Conservation (phyloP, 345 rosid genomes). For the Eucalyptus microcorys region DNA sequence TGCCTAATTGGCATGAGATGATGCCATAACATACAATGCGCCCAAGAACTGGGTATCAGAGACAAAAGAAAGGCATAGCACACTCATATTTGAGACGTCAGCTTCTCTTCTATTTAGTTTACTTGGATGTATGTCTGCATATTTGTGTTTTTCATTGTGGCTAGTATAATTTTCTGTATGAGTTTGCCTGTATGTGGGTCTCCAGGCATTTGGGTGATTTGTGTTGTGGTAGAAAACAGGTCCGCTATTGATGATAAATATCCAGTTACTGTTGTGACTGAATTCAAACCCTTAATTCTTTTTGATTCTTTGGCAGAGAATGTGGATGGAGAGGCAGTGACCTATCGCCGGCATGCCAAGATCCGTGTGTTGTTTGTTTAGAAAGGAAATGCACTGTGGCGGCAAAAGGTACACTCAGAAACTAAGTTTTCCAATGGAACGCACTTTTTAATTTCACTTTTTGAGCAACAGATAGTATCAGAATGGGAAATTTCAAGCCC, state of each 20-base stretch:
- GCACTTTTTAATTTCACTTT: background rate
- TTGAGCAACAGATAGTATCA: background rate
- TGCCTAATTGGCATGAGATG: background rate
- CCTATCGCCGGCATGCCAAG: constrained; percentile 36
- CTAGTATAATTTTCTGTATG: background rate
- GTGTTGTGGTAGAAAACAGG: background rate
- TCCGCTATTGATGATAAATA: background rate
- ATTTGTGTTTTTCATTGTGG: background rate
- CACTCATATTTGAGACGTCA: background rate
- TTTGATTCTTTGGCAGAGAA: constrained; percentile 39
- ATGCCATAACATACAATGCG: background rate
- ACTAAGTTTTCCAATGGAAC: background rate
- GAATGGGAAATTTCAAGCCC: background rate
- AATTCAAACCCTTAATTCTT: background rate
- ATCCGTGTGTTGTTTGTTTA: constrained; percentile 80
- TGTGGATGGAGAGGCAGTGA: constrained; percentile 73
- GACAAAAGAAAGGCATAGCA: background rate
- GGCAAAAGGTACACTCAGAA: constrained; percentile 47
- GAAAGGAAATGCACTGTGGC: constrained; percentile 79
- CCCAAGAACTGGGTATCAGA: background rate
- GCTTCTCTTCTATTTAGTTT: background rate
- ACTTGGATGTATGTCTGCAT: background rate
- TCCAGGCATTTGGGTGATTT: background rate
- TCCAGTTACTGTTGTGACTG: background rate
- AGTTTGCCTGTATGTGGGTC: background rate